Percentiles rank a stretch among this genome's conserved stretches.
phyloP scores from a whole-genome alignment of 2,329 filamentous ascomycete species.

The Thielaviopsis musarum region DNA sequence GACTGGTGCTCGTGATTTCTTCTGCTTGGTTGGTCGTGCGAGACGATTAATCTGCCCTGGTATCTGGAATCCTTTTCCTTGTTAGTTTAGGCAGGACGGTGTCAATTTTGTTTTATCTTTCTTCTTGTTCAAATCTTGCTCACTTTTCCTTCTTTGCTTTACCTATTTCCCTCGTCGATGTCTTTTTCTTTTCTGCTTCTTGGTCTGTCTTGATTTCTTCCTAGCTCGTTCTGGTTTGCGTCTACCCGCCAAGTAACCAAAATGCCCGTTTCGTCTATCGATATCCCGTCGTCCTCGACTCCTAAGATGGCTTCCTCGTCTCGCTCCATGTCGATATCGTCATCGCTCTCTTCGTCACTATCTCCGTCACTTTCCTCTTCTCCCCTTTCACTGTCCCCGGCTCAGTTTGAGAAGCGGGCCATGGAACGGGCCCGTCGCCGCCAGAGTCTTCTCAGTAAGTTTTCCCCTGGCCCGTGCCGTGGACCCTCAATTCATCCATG shows the following conservation, averaged over 20 bases:
- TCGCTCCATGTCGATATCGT: constrained; percentile 24
- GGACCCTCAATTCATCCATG: neutral
- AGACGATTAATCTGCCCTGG: neutral
- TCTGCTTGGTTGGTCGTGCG: neutral
- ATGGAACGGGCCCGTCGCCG: constrained; percentile 25
- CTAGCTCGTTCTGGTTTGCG: neutral
- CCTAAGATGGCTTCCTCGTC: constrained; percentile 20
- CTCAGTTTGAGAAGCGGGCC: constrained; percentile 5
- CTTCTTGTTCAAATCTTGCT: neutral
- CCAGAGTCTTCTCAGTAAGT: constrained; percentile 44
- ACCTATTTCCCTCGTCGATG: neutral
- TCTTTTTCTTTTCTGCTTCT: constrained; percentile 5
- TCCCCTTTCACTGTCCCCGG: constrained; percentile 27
- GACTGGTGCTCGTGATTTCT: neutral
- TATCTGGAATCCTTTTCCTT: neutral
- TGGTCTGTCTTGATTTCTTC: constrained; percentile 5
- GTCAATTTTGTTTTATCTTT: constrained; percentile 6
- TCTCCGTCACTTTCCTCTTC: constrained; percentile 41
- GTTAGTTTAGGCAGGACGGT: constrained; percentile 4
- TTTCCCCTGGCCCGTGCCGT: neutral
- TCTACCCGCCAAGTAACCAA: constrained; percentile 13
- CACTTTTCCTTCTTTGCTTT: constrained; percentile 2
- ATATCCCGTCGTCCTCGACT: constrained; percentile 37
- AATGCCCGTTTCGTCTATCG: constrained; percentile 50
- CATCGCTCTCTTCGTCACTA: constrained; percentile 26